A percentile compares a stretch with the other conserved stretches of the same genome.
Conservation (phyloP, 2,329 filamentous ascomycete species). For the Alternaria viburni region DNA sequence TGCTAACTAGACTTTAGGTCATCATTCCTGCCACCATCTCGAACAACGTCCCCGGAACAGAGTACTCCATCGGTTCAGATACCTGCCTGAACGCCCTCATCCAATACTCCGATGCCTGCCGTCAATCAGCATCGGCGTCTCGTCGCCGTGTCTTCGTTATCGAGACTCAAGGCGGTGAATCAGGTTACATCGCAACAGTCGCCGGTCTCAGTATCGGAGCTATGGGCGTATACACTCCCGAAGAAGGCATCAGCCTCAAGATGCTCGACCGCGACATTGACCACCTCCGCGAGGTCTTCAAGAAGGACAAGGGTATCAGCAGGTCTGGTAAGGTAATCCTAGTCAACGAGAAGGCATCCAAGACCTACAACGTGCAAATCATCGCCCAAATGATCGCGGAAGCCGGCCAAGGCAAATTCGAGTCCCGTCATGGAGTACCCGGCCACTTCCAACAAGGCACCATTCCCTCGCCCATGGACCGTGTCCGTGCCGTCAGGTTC, state of each 20-base stretch:
- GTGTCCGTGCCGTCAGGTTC: constrained; percentile 87
- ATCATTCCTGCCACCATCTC: constrained; percentile 96
- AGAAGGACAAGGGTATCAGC: constrained; percentile 82
- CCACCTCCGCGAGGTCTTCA: constrained; percentile 85
- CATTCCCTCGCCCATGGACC: constrained; percentile 88
- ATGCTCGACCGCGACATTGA: constrained; percentile 92
- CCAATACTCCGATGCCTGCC: constrained; percentile 95
- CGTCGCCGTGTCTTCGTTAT: constrained; percentile 95
- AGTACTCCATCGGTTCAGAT: constrained; percentile 95
- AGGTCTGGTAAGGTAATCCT: constrained; percentile 92
- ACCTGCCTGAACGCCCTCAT: constrained; percentile 96
- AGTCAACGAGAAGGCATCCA: constrained; percentile 93
- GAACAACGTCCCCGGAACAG: constrained; percentile 97
- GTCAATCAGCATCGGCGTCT: constrained; percentile 93
- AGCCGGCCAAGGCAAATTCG: constrained; percentile 89
- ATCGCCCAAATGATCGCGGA: constrained; percentile 96
- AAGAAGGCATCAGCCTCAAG: constrained; percentile 91
- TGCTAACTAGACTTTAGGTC: constrained; percentile 60
- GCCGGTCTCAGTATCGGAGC: constrained; percentile 92
- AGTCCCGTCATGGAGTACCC: constrained; percentile 76
- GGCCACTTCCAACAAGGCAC: constrained; percentile 53
- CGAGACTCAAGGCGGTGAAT: constrained; percentile 94
- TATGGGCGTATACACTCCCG: constrained; percentile 91
- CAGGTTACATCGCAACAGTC: constrained; percentile 90
- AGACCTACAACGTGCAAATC: constrained; percentile 87